Evolutionary conservation across 371 early-diverging fungal genomes (phyloP), one percentile per base, ranked within the genome.

Genomic region (Rhizopus stolonifer): DNA sequence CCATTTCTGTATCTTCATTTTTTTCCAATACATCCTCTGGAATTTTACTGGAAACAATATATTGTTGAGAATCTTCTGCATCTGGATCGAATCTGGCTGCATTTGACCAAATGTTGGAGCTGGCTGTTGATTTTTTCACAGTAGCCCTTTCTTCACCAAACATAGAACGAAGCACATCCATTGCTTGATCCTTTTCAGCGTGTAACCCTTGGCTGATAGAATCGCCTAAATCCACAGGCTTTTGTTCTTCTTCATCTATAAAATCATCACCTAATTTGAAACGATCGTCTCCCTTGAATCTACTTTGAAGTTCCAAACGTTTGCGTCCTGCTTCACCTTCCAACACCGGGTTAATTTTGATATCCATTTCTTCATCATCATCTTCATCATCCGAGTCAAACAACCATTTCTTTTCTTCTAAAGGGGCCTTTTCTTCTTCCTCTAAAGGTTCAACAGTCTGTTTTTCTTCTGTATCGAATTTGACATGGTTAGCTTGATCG

Each of bases 181-280:
- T 59, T 1, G 81, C 72, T 39, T 76, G 71, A 18, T 58, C 45
- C 18, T 77, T 77, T 39, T 77, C 77, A 3, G 56, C 69, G n/a
- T 36, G 38, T 14, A 78, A 34, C 15, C 54, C 64, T 43, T 69
- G 67, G 7, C 70, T 34, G 15, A 81, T 68, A 22, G 61, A 69
- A 46, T 72, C 78, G 15, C 61, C 56, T 5, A 29, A 7, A 19
- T 45, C 52, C 46, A 60, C 69, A 0, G 73, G 69, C 0, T 62
- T 58, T 17, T 64, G 51, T 21, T 81, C 75, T 17, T 78, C 79
- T n/a, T 81, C 73, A 22, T 85, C 80, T 51, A 80, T 64, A 49
- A 82, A 82, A 38, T 80, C 83, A 55, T 76, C 75, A 26, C 72
- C 72, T 45, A 82, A 38, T 23, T 82, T 80, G 72, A 82, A 82